Evolutionary conservation across 2,329 filamentous ascomycete genomes (phyloP), one percentile per base, ranked within the genome.

Genomic region (Mycogone perniciosa): DNA sequence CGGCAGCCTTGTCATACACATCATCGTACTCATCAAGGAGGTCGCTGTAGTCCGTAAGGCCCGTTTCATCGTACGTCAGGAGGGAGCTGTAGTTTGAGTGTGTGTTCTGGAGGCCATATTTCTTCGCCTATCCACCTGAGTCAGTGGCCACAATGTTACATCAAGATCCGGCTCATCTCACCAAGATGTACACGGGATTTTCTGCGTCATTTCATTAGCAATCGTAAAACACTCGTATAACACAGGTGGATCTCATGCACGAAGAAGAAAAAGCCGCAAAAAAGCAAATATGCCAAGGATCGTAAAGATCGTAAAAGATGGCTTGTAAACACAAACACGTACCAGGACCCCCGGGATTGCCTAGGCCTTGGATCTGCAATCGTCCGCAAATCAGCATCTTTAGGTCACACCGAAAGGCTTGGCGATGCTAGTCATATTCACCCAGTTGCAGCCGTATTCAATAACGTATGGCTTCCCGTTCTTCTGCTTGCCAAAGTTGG

Each of bases 381-480:
- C 40, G 5, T 29, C 26, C 20, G 20, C 3, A 20, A 20, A 38
- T 48, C 6, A 48, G 26, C 26, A 43, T 56, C 4, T 62, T 62
- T 0, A 62, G 52, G 3, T 46, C 8, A 31, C 56, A 54, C n/a
- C 50, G 51, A 6, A 56, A 48, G 1, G 54, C 58, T 5, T 67
- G 62, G 0, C 6, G 26, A n/a, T 9, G 9, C 9, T 11, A 35
- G 30, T 20, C 1, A 31, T 35, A 44, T 53, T 29, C 26, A 74
- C 63, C 84, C 84, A 88, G 55, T 87, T 88, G 6, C 84, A 84
- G 2, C 84, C 84, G 0, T 84, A 67, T 62, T 87, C 84, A 7
- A 88, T 71, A 0, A 70, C 73, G 53, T 81, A 82, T 0, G 79
- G 75, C 1, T 74, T 68, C 0, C 80, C 80, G 34, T 77, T 68